Conservation (phyloP, 257 asterid species). For the Petrea volubilis region DNA sequence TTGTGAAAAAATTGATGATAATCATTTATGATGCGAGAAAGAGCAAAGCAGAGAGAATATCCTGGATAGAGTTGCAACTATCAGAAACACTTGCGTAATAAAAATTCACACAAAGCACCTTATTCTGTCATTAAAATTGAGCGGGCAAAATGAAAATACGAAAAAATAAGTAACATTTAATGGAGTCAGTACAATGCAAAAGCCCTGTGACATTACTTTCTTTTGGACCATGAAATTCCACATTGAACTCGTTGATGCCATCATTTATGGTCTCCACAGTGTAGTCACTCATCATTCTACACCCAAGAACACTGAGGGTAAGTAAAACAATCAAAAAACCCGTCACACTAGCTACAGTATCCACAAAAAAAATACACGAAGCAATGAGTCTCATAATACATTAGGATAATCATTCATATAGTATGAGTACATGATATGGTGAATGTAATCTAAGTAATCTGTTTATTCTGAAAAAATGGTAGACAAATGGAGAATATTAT, state of each 20-base stretch:
- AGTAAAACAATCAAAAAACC: neutral
- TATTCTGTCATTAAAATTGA: neutral
- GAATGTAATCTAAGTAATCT: neutral
- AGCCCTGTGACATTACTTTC: conserved; percentile 59
- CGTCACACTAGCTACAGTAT: neutral
- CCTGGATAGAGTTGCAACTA: neutral
- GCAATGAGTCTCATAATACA: neutral
- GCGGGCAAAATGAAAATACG: neutral
- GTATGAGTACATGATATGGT: neutral
- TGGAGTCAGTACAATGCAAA: conserved; percentile 3
- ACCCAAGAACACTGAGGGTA: conserved; percentile 3
- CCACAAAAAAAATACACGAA: neutral
- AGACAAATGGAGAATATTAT: neutral
- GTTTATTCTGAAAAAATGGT: neutral
- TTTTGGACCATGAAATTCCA: conserved; percentile 91
- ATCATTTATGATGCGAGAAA: neutral
- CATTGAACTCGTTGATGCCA: conserved; percentile 82
- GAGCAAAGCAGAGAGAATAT: neutral
- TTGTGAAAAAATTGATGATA: neutral
- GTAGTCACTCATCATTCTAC: conserved; percentile 98
- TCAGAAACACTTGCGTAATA: neutral
- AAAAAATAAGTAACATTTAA: neutral
- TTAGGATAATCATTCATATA: neutral
- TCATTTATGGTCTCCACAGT: conserved; percentile 81
- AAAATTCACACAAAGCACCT: neutral